A percentile compares a stretch with the other conserved stretches of the same genome.
These are phyloP conservation scores for Sporothrix phasma DNA, from an alignment of 2,329 filamentous ascomycete genomes.

Conservation along the genomic window DNA sequence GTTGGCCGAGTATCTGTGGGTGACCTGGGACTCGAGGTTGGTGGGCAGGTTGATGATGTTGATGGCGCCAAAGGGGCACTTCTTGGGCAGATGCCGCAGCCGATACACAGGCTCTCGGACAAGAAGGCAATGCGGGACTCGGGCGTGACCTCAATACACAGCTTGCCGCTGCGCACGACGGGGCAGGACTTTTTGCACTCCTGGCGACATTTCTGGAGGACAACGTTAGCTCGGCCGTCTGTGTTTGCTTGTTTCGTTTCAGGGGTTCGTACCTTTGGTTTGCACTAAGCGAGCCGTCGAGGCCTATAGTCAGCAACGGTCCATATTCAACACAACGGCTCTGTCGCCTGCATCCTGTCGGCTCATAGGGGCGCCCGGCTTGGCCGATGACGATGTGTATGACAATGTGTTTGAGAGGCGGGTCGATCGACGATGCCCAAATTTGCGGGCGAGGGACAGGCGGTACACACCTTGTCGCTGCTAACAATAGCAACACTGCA, in stretches of 20 bases:
- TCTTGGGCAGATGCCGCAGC: constrained; percentile 99
- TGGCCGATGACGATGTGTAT: background rate
- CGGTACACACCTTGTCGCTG: constrained; percentile 70
- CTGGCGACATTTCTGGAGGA: constrained; percentile 74
- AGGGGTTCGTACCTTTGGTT: constrained; percentile 57
- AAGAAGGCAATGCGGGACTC: constrained; percentile 96
- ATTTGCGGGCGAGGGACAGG: constrained; percentile 29
- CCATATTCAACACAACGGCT: background rate
- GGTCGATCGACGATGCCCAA: constrained; percentile 28
- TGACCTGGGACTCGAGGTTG: constrained; percentile 96
- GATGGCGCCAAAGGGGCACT: constrained; percentile 97
- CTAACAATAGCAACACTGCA: constrained; percentile 97
- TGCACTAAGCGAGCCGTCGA: constrained; percentile 51
- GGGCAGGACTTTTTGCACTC: constrained; percentile 99
- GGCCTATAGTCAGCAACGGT: constrained; percentile 27
- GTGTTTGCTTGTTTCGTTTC: background rate
- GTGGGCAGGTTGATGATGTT: constrained; percentile 99
- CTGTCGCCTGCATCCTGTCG: background rate
- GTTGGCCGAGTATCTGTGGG: constrained; percentile 97
- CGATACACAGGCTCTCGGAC: constrained; percentile 86
- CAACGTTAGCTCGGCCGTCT: background rate
- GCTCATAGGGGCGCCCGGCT: background rate
- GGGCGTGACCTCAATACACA: constrained; percentile 76
- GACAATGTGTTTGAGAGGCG: background rate
- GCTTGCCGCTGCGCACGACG: constrained; percentile 90